Base-by-base conservation (phyloP, 176 grass and related monocot species). In the Ensete glaucum region DNA sequence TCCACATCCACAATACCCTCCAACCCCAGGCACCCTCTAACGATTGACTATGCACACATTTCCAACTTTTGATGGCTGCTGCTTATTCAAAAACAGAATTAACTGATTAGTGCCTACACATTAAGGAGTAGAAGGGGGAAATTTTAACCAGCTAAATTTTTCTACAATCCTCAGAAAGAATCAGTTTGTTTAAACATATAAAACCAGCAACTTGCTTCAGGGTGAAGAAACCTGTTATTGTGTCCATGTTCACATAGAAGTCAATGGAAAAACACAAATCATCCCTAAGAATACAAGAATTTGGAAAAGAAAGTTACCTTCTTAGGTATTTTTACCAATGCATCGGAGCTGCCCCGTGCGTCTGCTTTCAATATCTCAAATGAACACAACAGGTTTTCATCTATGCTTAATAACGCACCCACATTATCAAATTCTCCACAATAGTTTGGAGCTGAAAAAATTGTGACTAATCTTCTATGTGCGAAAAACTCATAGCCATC, bases 321-420 rank as follows among this genome's bases (percentile, higher is more conserved):
- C 73, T 89, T 86, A 66, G 81, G 84, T 67, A 86, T 86, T 70
- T 79, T 71, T 72, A 76, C 83, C 77, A 72, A 81, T 55, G 81
- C 53, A 52, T 78, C 64, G 0, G 83, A 60, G 52, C 75, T 59
- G 12, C 69, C 81, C 2, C 52, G 60, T 22, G 76, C 80, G 62
- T 78, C 22, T 13, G 78, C 55, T 29, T 80, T 73, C 21, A 80
- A 73, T 64, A 80, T 80, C 78, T 80, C 56, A 73, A 80, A 80
- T 6, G 78, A 80, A 71, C 78, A 80, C 59, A 73, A 21, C 54
- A 80, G 57, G 9, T 58, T 63, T 7, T 80, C 58, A 29, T 80
- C 78, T 64, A 80, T 80, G 78, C 78, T 80, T 69, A 80, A 80
- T 21, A 80, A 29, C 64, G 78, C 78, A 64, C 78, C 78, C 9